Evolutionary conservation across 768 basidiomycete genomes (phyloP).

Genomic region (Amanita exitialis): DNA sequence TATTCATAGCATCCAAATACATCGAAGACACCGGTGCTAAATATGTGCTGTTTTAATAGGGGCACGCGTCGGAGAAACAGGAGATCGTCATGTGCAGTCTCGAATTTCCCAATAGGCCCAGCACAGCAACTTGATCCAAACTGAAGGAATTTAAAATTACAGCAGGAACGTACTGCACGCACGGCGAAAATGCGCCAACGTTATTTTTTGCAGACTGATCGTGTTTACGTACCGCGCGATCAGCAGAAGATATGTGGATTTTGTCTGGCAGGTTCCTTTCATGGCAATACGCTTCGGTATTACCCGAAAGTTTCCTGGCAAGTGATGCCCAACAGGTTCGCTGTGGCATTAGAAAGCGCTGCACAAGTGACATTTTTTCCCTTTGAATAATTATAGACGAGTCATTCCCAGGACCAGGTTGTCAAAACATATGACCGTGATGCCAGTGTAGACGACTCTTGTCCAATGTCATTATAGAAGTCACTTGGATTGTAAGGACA

Average conservation of each 20-base stretch:
- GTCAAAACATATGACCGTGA: too few species aligned
- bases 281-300: neutral
- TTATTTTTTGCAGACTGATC: neutral
- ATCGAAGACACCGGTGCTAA: neutral
- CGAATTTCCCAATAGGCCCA: neutral
- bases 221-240: neutral
- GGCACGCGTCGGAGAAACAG: neutral
- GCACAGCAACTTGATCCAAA: neutral
- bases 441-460: too few species aligned
- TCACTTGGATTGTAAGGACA: neutral
- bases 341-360: too few species aligned
- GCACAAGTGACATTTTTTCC: too few species aligned
- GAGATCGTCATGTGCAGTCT: neutral
- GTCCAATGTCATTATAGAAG: neutral
- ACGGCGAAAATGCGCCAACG: neutral
- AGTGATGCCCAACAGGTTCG: neutral
- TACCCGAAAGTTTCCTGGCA: neutral
- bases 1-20: neutral
- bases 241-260: neutral
- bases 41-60: neutral
- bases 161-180: neutral
- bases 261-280: neutral
- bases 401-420: too few species aligned
- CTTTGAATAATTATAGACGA: too few species aligned
- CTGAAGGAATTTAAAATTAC: neutral